Evolutionary conservation across 2,329 filamentous ascomycete species (phyloP).

Genomic region (Raffaelea ambrosiae): DNA sequence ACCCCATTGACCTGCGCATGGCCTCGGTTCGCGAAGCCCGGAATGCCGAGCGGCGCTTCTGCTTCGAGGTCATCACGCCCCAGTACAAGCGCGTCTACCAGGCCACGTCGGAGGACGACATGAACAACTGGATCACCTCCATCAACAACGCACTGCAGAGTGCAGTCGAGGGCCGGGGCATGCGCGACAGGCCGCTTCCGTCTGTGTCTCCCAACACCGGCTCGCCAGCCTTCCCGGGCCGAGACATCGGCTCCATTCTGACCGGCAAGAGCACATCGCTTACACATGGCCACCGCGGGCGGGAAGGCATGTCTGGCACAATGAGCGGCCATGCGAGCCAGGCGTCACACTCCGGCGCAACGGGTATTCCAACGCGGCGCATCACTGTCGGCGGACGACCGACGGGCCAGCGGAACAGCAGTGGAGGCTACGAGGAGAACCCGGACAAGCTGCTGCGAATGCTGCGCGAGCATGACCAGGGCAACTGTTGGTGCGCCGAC

Average conservation of each 20-base stretch:
- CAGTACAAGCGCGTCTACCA: constrained; percentile 95
- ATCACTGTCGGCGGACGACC: constrained; percentile 89
- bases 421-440: constrained; percentile 69
- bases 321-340: constrained; percentile 22
- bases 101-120: constrained; percentile 94
- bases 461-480: constrained; percentile 82
- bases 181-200: constrained; percentile 41
- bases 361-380: constrained; percentile 63
- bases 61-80: constrained; percentile 96
- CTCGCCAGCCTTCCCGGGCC: constrained; percentile 54
- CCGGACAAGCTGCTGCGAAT: constrained; percentile 80
- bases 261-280: constrained; percentile 83
- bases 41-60: constrained; percentile 89
- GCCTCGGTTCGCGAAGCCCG: constrained; percentile 93
- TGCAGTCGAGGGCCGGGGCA: constrained; percentile 76
- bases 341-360: constrained; percentile 27
- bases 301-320: constrained; percentile 22
- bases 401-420: constrained; percentile 51
- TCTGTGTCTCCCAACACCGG: constrained; percentile 20
- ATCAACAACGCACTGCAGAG: constrained; percentile 97
- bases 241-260: constrained; percentile 86
- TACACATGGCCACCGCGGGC: constrained; percentile 34
- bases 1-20: constrained; percentile 93
- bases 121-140: constrained; percentile 91
- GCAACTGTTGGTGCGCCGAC: constrained; percentile 89